Base-by-base conservation (phyloP, 2,329 filamentous ascomycete species). In the Monilinia vaccinii-corymbosi region DNA sequence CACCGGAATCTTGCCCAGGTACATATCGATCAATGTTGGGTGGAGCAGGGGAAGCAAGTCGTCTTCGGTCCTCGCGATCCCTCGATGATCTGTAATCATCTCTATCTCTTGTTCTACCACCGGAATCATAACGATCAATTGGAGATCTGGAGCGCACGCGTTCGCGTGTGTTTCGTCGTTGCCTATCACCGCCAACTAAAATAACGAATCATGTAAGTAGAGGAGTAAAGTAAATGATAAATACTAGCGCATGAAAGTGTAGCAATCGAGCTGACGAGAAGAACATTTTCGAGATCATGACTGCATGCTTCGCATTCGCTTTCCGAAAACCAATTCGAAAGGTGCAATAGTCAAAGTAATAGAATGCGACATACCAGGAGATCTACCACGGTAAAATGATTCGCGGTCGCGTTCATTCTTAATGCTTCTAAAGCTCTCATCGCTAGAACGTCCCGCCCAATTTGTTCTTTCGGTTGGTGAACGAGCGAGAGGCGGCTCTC, bases 1-100 rank as follows among this genome's bases (percentile, higher is more conserved):
- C 75, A 38, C 70, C 70, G 60, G 70, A 74, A 57, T 87, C 83
- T 66, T 90, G 86, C 21, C 88, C 88, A 1, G 90, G 90, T 23
- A 94, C 86, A 70, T 94, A 94, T 67, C 90, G 85, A 72, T 95
- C 90, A 65, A 95, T 94, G 61, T 88, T 88, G 61, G 86, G 81
- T 34, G 87, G 77, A 63, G 71, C 53, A 71, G 86, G 77, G 11
- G 85, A 80, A 71, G 80, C 38, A 13, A 61, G 68, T 67, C 89
- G 73, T 61, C 86, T 83, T 66, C 79, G 76, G 65, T 87, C 84
- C 61, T 89, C 85, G 57, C 84, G 78, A 55, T 69, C 67, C 62
- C 81, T 75, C 55, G 74, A 68, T 46, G 72, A 71, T 52, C 78
- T 78, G 68, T 87, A 86, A 58, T 91, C 88, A 64, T 91, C 88